phyloP scores from a whole-genome alignment of 257 asterid species.

The Capsicum baccatum region DNA sequence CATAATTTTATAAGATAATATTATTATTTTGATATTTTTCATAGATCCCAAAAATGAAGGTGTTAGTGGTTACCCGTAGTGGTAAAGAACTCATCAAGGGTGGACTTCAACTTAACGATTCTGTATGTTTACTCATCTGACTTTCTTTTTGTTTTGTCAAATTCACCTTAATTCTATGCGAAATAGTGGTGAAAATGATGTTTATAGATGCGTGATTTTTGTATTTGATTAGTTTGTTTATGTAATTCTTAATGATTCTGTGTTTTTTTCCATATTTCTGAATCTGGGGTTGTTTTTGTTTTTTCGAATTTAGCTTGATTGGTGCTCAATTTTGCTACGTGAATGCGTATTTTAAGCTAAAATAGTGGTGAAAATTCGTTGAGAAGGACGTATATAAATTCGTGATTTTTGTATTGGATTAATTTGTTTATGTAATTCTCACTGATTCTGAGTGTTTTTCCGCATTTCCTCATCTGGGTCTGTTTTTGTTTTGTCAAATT shows the following conservation, averaged over 20 bases:
- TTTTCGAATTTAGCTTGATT: background rate
- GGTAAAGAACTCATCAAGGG: conserved; percentile 87
- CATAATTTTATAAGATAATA: background rate
- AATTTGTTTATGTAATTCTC: too few species aligned
- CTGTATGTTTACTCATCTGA: background rate
- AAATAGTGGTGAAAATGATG: too few species aligned
- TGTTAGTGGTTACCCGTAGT: conserved; percentile 74
- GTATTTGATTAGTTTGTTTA: background rate
- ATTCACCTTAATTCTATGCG: conserved; percentile 9
- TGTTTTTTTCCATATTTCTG: conserved; percentile 5
- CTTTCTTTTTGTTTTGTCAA: background rate
- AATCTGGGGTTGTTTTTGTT: conserved; percentile 27
- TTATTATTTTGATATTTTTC: background rate
- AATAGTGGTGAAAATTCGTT: too few species aligned
- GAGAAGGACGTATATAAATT: too few species aligned
- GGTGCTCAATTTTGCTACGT: too few species aligned
- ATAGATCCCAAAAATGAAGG: conserved; percentile 63
- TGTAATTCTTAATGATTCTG: background rate
- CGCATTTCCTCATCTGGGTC: too few species aligned
- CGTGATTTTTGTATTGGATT: too few species aligned
- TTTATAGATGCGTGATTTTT: too few species aligned
- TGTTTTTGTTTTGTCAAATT: background rate
- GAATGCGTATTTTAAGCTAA: too few species aligned
- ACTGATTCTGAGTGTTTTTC: too few species aligned
- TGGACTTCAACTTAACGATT: conserved; percentile 69